phyloP scores from a whole-genome alignment of 2,329 filamentous ascomycete species.

The Diaporthe sp. region DNA sequence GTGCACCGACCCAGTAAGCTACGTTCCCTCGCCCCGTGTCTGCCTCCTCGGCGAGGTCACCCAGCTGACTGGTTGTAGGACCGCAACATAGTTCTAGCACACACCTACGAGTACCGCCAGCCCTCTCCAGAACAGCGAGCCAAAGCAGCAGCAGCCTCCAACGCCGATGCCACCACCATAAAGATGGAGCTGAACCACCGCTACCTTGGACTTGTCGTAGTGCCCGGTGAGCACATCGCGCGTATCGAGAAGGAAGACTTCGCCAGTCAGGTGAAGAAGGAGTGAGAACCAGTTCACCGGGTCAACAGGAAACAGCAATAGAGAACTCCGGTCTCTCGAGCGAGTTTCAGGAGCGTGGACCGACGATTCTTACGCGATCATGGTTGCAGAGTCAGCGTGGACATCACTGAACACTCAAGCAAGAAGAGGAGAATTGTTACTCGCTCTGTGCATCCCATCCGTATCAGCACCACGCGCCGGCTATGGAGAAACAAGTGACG shows the following conservation, averaged over 20 bases:
- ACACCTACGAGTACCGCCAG: constrained; percentile 90
- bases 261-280: constrained; percentile 62
- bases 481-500: not conserved
- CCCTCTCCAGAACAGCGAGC: constrained; percentile 68
- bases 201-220: constrained; percentile 89
- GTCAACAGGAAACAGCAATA: not conserved
- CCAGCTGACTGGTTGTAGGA: constrained; percentile 67
- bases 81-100: constrained; percentile 86
- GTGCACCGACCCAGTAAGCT: constrained; percentile 88
- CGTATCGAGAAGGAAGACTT: constrained; percentile 92
- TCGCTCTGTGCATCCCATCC: not conserved
- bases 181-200: constrained; percentile 84
- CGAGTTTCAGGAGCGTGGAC: not conserved
- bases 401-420: no score
- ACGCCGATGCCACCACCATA: constrained; percentile 58
- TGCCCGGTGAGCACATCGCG: constrained; percentile 87
- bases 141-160: constrained; percentile 54
- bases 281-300: not conserved
- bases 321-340: not conserved
- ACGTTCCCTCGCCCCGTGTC: constrained; percentile 22
- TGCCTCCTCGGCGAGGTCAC: not conserved
- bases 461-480: not conserved
- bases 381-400: not conserved
- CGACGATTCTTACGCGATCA: not conserved
- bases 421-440: not conserved